Base-by-base conservation (phyloP, 495 filamentous ascomycete genomes). In the Hypoxylon fuscum region DNA sequence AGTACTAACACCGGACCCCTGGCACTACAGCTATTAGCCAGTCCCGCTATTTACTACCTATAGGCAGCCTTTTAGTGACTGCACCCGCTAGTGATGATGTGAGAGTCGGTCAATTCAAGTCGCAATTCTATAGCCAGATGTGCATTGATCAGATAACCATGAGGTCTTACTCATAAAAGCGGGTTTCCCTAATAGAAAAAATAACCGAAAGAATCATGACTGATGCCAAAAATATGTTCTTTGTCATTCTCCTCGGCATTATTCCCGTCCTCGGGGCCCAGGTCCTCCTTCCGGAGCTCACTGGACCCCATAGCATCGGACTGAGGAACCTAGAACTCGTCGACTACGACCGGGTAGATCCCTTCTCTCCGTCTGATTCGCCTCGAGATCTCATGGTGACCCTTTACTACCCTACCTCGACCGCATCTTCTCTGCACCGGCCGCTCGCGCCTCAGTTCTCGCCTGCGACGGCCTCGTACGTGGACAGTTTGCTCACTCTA, bases 301-400 rank as follows among this genome's bases (percentile, higher is more conserved):
- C 44, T 7, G 64, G 64, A 5, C 58, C 58, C 1, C 20, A 64
- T 35, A 37, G 20, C 25, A 49, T 63, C 42, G 64, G 64, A 17
- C 56, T 45, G 5, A 69, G 50, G 20, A 52, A 62, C 21, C 49
- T 66, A 5, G 55, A 75, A 57, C 48, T 80, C 15, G 45, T 72
- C 27, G 77, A 79, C 42, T 34, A 50, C 11, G 56, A 66, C 12
- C 53, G 76, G 32, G 34, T 55, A 37, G 73, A 77, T 50, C 74
- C 71, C 3, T 74, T 65, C 40, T 65, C 71, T 14, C 73, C 75
- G 11, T 71, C 61, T 17, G 44, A 52, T 8, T 23, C 40, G 17
- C 65, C 66, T 7, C 73, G 75, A 12, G 52, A 66, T 51, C 59
- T 80, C 22, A 71, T 77, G 69, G 53, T 74, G 17, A 71, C 76